Evolutionary conservation across 495 filamentous ascomycete genomes (phyloP).

Genomic region (Tuber magnatum): DNA sequence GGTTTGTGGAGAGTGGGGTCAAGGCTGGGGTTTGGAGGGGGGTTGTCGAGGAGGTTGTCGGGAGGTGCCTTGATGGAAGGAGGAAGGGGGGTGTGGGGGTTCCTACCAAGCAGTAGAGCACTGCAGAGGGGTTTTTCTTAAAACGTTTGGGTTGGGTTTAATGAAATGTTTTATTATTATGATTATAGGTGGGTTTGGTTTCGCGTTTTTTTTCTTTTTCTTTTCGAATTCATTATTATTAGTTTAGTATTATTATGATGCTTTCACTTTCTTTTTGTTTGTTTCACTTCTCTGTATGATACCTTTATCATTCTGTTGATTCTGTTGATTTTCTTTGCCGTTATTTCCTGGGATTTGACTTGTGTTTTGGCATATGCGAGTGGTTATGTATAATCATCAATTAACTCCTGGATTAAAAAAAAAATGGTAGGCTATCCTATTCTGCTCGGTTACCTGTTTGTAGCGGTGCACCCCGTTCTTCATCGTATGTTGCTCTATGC

Average conservation of each 20-base stretch:
- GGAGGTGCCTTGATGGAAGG: constrained; percentile 28
- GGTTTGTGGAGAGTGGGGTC: constrained; percentile 20
- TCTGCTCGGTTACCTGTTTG: not conserved
- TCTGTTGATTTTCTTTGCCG: not conserved
- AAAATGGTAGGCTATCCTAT: not conserved
- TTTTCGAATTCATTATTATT: not conserved
- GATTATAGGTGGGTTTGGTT: not conserved
- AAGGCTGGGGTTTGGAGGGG: constrained; percentile 14
- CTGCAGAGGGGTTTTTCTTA: not conserved
- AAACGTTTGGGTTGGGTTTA: not conserved
- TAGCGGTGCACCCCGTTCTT: not conserved
- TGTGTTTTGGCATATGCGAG: not conserved
- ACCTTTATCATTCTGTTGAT: not conserved
- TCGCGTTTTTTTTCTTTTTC: not conserved
- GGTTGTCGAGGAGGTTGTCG: constrained; percentile 26
- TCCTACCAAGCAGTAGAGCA: constrained; percentile 24
- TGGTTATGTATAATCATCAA: not conserved
- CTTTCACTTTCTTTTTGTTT: not conserved
- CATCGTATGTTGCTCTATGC: not conserved
- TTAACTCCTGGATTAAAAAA: not conserved
- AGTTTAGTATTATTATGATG: not conserved
- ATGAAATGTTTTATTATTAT: not conserved
- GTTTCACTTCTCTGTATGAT: not conserved
- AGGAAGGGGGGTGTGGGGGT: constrained; percentile 31
- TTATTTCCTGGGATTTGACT: not conserved